Base-by-base conservation (phyloP, 2,329 filamentous ascomycete species). In the Neofusicoccum sp. region DNA sequence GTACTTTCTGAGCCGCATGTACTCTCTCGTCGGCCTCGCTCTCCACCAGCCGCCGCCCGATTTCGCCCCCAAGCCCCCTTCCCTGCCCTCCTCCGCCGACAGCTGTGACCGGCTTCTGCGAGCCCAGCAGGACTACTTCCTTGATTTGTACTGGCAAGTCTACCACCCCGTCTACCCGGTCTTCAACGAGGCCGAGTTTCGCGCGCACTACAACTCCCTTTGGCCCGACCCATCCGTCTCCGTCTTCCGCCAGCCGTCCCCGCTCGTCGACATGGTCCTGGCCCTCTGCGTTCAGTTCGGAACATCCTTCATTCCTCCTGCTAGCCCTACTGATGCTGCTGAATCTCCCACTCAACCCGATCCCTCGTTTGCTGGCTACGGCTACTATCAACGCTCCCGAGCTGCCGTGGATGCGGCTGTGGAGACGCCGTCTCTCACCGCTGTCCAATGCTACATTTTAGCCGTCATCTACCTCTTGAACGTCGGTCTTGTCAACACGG, bases 261-360 rank as follows among this genome's bases (percentile, higher is more conserved):
- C 82, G 1, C 71, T 84, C 0, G 78, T 81, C 1, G 82, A 84
- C 61, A 82, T 84, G 26, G 69, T 83, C 34, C 67, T 84, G 14
- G 82, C 82, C 0, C 60, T 84, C 7, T 80, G 78, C 62, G 79
- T 84, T 72, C 81, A 84, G 67, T 78, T 79, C 40, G 76, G 76
- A 14, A 68, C 75, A 6, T 63, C 70, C 6, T 65, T 66, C 56
- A n/a, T n/a, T n/a, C n/a, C n/a, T n/a, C n/a, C n/a, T n/a, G n/a
- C n/a, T n/a, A n/a, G n/a, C n/a, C n/a, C n/a, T n/a, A n/a, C n/a
- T n/a, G n/a, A n/a, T n/a, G n/a, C n/a, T n/a, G n/a, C n/a, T n/a
- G n/a, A n/a, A n/a, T n/a, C 28, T 56, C 8, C 51, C 38, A 5
- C 11, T 33, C 11, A 28, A 53, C 20, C 24, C 41, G 5, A 80